These are phyloP conservation scores for Capronia coronata DNA, from an alignment of 2,329 filamentous ascomycete species.

Conservation along the genomic window DNA sequence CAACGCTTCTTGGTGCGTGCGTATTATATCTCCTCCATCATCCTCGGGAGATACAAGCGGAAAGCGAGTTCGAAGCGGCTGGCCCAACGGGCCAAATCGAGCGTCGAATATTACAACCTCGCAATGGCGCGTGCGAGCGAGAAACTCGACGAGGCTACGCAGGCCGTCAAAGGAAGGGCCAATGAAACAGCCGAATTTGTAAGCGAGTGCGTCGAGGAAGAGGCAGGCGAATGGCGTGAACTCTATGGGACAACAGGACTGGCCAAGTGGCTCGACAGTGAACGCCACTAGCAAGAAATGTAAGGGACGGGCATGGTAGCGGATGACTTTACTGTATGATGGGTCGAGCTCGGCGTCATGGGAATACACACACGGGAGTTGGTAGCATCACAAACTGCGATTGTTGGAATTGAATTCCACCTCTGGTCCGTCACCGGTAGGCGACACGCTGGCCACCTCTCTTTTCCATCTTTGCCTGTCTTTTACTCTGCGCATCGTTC, in stretches of 20 bases:
- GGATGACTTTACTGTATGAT: neutral
- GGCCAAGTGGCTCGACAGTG: conserved; percentile 25
- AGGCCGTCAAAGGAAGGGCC: conserved; percentile 25
- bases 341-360: neutral
- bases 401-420: neutral
- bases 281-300: conserved; percentile 4
- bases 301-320: neutral
- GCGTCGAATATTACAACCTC: conserved; percentile 38
- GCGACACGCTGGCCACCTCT: conserved; percentile 42
- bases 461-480: conserved; percentile 50
- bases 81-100: conserved; percentile 33
- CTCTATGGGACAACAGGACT: conserved; percentile 32
- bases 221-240: conserved; percentile 36
- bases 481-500: conserved; percentile 47
- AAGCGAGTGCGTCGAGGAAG: conserved; percentile 42
- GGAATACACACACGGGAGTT: neutral
- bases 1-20: conserved; percentile 64
- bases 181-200: conserved; percentile 43
- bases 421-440: conserved; percentile 33
- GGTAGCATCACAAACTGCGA: conserved; percentile 14
- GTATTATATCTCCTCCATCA: conserved; percentile 60
- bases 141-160: conserved; percentile 29
- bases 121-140: conserved; percentile 37
- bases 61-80: conserved; percentile 37
- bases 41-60: conserved; percentile 34